A percentile compares a stretch with the other conserved stretches of the same genome.
These are phyloP conservation scores for Mrakia frigida DNA, from an alignment of 768 basidiomycete species.

Conservation along the genomic window DNA sequence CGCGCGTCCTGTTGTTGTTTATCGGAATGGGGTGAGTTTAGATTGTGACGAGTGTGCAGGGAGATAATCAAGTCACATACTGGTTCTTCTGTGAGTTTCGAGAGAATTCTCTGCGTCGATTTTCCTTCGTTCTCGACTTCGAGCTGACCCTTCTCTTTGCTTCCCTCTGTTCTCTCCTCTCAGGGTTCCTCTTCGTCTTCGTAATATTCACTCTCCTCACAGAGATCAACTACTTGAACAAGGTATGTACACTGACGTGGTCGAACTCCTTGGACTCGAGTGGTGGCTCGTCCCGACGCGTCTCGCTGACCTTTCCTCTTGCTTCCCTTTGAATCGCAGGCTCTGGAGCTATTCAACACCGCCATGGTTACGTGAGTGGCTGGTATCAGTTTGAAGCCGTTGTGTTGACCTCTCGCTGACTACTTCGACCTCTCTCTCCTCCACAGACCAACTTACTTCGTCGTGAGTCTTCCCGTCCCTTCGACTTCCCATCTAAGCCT, in stretches of 20 bases:
- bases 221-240: constrained; percentile 92
- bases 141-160: neutral
- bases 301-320: neutral
- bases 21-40: neutral
- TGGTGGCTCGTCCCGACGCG: constrained; percentile 5
- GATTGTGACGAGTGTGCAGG: constrained; percentile 62
- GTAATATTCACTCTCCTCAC: constrained; percentile 77
- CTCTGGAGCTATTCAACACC: constrained; percentile 85
- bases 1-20: neutral
- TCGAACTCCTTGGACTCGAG: constrained; percentile 46
- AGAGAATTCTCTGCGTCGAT: neutral
- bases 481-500: neutral
- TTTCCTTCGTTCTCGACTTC: too few species aligned
- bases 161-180: neutral
- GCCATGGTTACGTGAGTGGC: constrained; percentile 42
- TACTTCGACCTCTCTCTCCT: neutral
- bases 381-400: neutral
- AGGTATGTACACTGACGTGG: too few species aligned
- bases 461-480: constrained; percentile 33
- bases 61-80: constrained; percentile 62
- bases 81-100: constrained; percentile 62
- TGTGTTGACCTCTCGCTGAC: constrained; percentile 5
- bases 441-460: constrained; percentile 46
- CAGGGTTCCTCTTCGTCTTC: constrained; percentile 53
- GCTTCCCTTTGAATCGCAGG: constrained; percentile 56